Base-by-base conservation (phyloP, 1,284 basidiomycete species). In the Moniliophthora roreri region DNA sequence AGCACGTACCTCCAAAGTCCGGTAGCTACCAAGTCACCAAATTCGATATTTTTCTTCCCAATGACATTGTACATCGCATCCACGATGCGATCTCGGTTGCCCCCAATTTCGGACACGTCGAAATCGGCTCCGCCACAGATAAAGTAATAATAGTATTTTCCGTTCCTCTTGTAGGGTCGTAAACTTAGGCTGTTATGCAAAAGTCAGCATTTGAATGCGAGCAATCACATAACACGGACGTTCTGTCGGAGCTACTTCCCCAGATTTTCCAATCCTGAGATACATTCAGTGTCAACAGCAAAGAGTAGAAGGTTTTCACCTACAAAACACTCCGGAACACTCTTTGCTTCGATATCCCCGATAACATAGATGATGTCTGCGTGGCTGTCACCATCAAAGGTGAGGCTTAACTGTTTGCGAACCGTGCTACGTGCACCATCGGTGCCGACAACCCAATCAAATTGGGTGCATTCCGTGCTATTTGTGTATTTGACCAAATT, bases 351-450 rank as follows among this genome's bases (percentile, higher is more conserved):
- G n/a, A 79, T 65, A 55, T 80, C 78, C 0, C 76, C 79, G 3
- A 72, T 61, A 3, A 76, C 57, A 13, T 69, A 60, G 11, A 60
- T 59, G 18, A 73, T 60, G 11, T 69, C 61, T 3, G 64, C 62
- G 35, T 62, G 62, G 0, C 70, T 72, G 54, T 81, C 74, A 0
- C 80, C 80, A 1, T 75, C 50, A 53, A 81, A 80, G 0, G 66
- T 54, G 16, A 80, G 55, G 0, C 71, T 73, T 6, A 78, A 66
- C 28, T 67, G 63, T 52, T 80, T 79, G 48, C 77, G 67, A 11
- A 75, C 69, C 13, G 66, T 39, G 1, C 68, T 66, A 46, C 58
- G 66, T 0, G 67, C 76, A 10, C 73, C 73, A 56, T 76, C 76
- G 0, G 67, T 59, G 0, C 74, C 75, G 1, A 76, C 58, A 4